Conservation (phyloP, 148 eudicot species). For the Silene conica region DNA sequence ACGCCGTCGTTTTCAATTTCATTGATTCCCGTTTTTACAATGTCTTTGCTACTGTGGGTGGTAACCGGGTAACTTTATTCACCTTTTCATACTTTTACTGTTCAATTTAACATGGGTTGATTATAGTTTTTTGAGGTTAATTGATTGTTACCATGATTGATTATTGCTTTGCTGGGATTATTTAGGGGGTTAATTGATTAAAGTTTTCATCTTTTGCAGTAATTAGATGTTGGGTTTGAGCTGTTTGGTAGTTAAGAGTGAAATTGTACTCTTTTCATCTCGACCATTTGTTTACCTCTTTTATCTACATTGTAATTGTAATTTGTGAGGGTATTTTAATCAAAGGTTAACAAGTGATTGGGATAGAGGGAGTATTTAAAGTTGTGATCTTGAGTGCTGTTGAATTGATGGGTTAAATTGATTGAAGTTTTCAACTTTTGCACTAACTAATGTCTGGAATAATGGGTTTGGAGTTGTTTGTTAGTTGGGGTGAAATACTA, state of each 20-base stretch:
- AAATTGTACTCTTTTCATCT: no score
- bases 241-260: not conserved
- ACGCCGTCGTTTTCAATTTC: constrained; percentile 94
- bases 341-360: no score
- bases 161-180: no score
- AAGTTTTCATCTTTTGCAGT: not conserved
- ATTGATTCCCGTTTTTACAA: constrained; percentile 77
- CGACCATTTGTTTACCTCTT: no score
- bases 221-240: not conserved
- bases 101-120: not conserved
- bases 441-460: no score
- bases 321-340: no score
- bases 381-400: not conserved
- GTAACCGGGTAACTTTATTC: constrained; percentile 53
- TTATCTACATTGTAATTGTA: no score
- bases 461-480: no score
- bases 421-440: not conserved
- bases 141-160: not conserved
- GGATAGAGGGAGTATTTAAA: no score
- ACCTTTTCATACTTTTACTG: not conserved
- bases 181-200: not conserved
- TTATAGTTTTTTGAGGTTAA: constrained; percentile 9
- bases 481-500: no score
- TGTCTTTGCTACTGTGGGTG: constrained; percentile 93
- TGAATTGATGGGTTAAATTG: not conserved